Evolutionary conservation across 148 eudicot genomes (phyloP).

Genomic region (Camellia granthamiana): DNA sequence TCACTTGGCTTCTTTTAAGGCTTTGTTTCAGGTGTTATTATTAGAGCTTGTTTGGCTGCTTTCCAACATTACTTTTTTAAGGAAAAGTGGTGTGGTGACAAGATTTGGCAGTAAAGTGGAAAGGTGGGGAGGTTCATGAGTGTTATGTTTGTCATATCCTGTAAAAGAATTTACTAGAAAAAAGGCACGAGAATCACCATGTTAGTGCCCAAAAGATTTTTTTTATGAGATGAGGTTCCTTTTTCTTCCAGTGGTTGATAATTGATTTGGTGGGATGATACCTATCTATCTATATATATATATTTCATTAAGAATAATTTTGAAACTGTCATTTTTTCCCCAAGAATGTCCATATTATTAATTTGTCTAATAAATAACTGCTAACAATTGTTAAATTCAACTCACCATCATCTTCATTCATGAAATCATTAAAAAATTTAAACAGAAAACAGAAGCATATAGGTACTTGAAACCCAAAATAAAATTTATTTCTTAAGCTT

Average conservation of each 20-base stretch:
- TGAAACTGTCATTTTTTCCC: no score
- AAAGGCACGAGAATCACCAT: constrained; percentile 17
- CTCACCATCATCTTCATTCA: no score
- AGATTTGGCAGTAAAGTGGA: background rate
- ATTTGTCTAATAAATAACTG: no score
- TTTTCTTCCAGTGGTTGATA: background rate
- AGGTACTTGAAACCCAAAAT: constrained; percentile 1
- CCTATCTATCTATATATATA: no score
- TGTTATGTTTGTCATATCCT: constrained; percentile 8
- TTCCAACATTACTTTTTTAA: background rate
- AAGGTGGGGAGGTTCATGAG: background rate
- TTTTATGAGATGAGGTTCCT: background rate
- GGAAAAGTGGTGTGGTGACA: no score
- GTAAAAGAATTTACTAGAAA: constrained; percentile 5
- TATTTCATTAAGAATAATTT: no score
- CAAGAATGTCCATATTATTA: no score
- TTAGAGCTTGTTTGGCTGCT: background rate
- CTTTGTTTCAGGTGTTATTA: background rate
- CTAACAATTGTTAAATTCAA: no score
- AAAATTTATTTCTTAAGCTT: background rate
- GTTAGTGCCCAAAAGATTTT: background rate
- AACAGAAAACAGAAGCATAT: background rate
- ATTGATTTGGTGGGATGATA: background rate
- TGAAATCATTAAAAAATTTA: no score
- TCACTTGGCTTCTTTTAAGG: background rate